phyloP scores from a whole-genome alignment of 2,329 filamentous ascomycete genomes.

The Cyphellophora attinorum region DNA sequence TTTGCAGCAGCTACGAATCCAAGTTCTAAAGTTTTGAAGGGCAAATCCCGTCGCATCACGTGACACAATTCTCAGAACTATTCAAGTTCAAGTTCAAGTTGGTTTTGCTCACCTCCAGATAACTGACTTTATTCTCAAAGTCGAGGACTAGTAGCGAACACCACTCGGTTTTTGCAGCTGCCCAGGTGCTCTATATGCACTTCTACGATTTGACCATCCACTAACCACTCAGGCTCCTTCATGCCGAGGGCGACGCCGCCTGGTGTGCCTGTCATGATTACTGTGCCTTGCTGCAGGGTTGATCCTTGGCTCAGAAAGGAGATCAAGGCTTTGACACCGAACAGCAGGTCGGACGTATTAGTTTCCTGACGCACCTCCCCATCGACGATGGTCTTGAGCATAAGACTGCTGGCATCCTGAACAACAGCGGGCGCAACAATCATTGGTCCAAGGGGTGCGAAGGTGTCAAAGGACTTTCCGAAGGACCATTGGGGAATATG shows the following conservation, averaged over 20 bases:
- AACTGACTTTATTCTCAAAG: no score
- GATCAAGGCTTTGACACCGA: conserved; percentile 24
- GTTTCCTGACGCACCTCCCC: conserved; percentile 25
- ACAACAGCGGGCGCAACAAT: conserved; percentile 29
- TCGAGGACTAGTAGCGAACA: no score
- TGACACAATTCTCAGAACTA: no score
- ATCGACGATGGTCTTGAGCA: conserved; percentile 24
- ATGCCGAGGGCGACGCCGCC: conserved; percentile 31
- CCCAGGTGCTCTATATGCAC: conserved; percentile 39
- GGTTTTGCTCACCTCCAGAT: no score
- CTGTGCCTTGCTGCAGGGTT: conserved; percentile 24
- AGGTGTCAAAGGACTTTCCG: conserved; percentile 49
- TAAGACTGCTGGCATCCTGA: conserved; percentile 20
- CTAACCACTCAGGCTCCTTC: neutral
- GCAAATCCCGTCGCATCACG: no score
- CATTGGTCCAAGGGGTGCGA: conserved; percentile 42
- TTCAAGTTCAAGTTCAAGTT: no score
- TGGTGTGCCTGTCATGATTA: conserved; percentile 30
- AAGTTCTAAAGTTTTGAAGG: no score
- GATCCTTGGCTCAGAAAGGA: conserved; percentile 25
- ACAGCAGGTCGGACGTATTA: conserved; percentile 27
- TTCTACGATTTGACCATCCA: conserved; percentile 29
- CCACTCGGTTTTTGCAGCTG: conserved; percentile 33
- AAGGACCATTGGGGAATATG: conserved; percentile 49
- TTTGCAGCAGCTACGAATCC: no score